These are phyloP conservation scores for Echinosphaeria canescens DNA, from an alignment of 2,329 filamentous ascomycete species.

Conservation along the genomic window DNA sequence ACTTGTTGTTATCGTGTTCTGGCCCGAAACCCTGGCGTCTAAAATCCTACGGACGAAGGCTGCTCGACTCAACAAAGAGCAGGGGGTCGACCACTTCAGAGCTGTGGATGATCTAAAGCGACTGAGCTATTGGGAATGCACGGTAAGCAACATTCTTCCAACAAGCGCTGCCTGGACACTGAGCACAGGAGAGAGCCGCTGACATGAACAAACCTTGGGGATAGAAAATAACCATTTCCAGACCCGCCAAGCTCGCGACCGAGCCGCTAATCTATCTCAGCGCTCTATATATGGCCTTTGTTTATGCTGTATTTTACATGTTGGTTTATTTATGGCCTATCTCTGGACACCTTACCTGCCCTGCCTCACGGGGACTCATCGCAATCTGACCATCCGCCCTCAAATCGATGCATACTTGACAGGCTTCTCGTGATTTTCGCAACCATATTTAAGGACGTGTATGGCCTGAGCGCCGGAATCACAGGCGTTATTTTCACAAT, in stretches of 20 bases:
- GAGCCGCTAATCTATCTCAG: slow-evolving; percentile 11
- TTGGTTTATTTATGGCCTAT: slow-evolving; percentile 2
- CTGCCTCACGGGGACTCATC: too few relatives aligned
- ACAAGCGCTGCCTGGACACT: neutral
- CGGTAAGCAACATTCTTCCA: slow-evolving; percentile 4
- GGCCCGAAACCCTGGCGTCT: slow-evolving; percentile 8
- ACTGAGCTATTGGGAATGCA: slow-evolving; percentile 3
- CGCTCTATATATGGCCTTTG: slow-evolving; percentile 10
- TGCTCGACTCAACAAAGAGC: slow-evolving; percentile 6
- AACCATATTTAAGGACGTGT: slow-evolving; percentile 8
- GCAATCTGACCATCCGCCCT: neutral
- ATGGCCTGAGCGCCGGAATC: slow-evolving; percentile 9
- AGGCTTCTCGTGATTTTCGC: slow-evolving; percentile 8
- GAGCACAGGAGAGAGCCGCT: neutral
- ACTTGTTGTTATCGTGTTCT: slow-evolving; percentile 2
- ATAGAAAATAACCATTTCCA: slow-evolving; percentile 10
- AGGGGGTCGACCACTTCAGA: slow-evolving; percentile 3
- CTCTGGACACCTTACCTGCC: too few relatives aligned
- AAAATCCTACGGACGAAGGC: slow-evolving; percentile 7
- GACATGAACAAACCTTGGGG: neutral
- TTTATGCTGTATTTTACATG: slow-evolving; percentile 13
- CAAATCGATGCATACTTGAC: neutral
- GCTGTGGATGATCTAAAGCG: slow-evolving; percentile 6
- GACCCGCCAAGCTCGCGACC: slow-evolving; percentile 8
- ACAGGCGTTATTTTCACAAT: slow-evolving; percentile 7